Conservation (phyloP, 2,329 filamentous ascomycete species). For the Colletotrichum sp. region DNA sequence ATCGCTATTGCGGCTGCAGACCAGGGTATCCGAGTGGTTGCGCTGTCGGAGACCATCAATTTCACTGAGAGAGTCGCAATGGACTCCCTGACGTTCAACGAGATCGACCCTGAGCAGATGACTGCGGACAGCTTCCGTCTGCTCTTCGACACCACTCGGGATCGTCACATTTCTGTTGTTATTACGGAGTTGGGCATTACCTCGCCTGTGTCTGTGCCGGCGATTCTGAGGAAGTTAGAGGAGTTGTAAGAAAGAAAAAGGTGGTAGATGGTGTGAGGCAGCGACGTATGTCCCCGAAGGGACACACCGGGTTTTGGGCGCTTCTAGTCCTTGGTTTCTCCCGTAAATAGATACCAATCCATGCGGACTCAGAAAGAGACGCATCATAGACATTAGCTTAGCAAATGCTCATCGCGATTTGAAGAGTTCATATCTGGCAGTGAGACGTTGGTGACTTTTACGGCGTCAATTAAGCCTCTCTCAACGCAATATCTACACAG, state of each 20-base stretch:
- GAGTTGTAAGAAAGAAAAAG: slow-evolving; percentile 46
- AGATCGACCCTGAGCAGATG: slow-evolving; percentile 80
- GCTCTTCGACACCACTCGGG: slow-evolving; percentile 91
- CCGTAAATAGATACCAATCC: slow-evolving; percentile 18
- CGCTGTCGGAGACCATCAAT: slow-evolving; percentile 94
- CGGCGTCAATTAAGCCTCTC: slow-evolving; percentile 14
- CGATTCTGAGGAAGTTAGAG: slow-evolving; percentile 62
- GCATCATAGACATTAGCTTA: background rate
- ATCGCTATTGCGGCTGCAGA: slow-evolving; percentile 84
- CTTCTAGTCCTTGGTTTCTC: background rate
- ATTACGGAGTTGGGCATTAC: slow-evolving; percentile 90
- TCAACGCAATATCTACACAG: slow-evolving; percentile 10
- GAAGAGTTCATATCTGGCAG: background rate
- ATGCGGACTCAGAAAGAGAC: background rate
- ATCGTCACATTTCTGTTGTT: slow-evolving; percentile 85
- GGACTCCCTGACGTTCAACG: slow-evolving; percentile 93
- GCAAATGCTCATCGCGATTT: background rate
- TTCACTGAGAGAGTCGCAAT: slow-evolving; percentile 86
- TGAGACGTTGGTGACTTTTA: background rate
- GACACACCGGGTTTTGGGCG: background rate
- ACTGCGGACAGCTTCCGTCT: slow-evolving; percentile 62
- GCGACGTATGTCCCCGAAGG: background rate
- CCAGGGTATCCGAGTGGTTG: slow-evolving; percentile 79
- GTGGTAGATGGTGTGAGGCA: background rate
- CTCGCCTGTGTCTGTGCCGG: slow-evolving; percentile 83